Base-by-base conservation (phyloP, 2,329 filamentous ascomycete species). In the Apiospora rasikravindrae region DNA sequence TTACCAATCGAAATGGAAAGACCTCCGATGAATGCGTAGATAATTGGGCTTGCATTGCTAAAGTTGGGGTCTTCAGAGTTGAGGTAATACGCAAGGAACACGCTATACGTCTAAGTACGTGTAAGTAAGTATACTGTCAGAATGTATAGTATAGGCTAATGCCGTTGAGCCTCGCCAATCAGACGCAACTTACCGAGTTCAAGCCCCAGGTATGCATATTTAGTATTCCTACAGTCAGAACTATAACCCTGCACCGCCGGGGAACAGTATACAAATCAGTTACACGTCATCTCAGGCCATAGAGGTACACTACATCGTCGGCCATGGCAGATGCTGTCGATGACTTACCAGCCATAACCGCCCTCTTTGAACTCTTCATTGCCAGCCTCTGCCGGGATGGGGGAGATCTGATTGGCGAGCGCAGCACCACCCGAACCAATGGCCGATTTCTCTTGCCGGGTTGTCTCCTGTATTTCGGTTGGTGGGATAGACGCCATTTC, bases 11-110 rank as follows among this genome's bases (percentile, higher is more conserved):
- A 90, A 61, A 93, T 89, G 42, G 89, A 92, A 0, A 94, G 83
- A 0, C 91, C 91, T 40, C 93, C 93, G n/a, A 96, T 87, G 78
- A 96, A 95, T 53, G 93, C 93, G 80, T 92, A 95, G 7, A 91
- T 87, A 1, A 95, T 86, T 2, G 88, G 82, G 0, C 88, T 90
- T 2, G 92, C 88, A 19, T 88, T 89, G 0, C 89, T 87, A 74
- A 93, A 94, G 29, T 86, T 85, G 57, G 57, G 57, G 19, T 64
- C 57, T 70, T 90, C 84, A 68, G 87, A 88, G 24, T 86, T 84
- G 22, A 90, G 83, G 73, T 89, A 89, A 75, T 89, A 85, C 5
- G 88, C 88, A 5, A 90, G 83, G 76, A 90, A 90, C 47, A 90
- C 86, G 67, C 84, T 81, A 73, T 88, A 93, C 1, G 88, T 86